phyloP scores from a whole-genome alignment of 345 rosid species.

The Acer negundo region DNA sequence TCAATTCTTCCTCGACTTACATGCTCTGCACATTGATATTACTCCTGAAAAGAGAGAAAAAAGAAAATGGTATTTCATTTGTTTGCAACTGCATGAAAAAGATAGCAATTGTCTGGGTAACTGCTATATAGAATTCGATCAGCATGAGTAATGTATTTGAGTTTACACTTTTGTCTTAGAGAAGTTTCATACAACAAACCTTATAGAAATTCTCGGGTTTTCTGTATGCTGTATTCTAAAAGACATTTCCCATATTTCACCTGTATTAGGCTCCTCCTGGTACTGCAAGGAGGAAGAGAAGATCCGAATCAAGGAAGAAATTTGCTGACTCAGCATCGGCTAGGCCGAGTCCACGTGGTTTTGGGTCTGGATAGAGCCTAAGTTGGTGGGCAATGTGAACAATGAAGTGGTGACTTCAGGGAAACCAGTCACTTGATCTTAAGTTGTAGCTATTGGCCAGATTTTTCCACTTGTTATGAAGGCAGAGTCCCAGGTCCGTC shows the following conservation, averaged over 20 bases:
- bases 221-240: conserved; percentile 1
- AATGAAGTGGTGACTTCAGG: neutral
- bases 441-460: neutral
- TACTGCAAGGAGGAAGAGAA: conserved; percentile 82
- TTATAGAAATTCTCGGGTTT: neutral
- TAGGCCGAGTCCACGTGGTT: conserved; percentile 78
- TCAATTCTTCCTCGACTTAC: neutral
- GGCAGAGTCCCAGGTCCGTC: neutral
- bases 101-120: no score
- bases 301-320: conserved; percentile 61
- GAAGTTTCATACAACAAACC: neutral
- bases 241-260: conserved; percentile 9
- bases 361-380: conserved; percentile 55
- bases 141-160: neutral
- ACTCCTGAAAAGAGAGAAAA: neutral
- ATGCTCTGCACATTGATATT: neutral
- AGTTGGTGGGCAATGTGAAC: neutral
- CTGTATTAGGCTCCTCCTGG: conserved; percentile 78
- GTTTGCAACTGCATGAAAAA: no score
- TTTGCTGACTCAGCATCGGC: conserved; percentile 58
- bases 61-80: neutral
- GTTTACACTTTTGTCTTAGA: neutral
- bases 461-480: neutral
- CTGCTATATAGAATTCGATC: no score
- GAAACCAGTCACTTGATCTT: neutral